These are phyloP conservation scores for Globisporangium spiculum DNA, from an alignment of 352 stramenopile genomes.

Conservation along the genomic window DNA sequence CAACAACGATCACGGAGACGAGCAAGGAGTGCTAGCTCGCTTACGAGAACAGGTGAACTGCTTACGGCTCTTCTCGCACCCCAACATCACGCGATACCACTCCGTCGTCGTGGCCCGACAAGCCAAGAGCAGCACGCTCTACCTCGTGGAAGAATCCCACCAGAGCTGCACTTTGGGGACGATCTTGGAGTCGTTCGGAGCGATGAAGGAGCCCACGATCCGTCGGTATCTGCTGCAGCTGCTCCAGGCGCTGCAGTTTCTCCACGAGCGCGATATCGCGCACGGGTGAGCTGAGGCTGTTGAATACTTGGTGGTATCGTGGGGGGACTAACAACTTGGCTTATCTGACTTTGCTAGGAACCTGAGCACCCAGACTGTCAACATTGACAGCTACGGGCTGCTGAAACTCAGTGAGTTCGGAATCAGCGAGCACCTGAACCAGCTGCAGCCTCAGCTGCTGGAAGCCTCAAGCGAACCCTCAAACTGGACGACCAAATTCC, in stretches of 20 bases:
- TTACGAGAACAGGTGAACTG: constrained; percentile 36
- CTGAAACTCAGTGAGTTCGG: constrained; percentile 60
- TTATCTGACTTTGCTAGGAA: constrained; percentile 21
- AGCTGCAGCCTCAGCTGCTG: neutral
- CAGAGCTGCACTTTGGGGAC: constrained; percentile 50
- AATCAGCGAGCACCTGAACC: constrained; percentile 18
- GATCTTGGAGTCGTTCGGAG: constrained; percentile 63
- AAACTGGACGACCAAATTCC: constrained; percentile 28
- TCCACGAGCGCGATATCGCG: constrained; percentile 41
- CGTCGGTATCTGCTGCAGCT: constrained; percentile 64
- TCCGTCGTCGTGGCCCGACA: constrained; percentile 17
- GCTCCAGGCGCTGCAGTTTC: constrained; percentile 42
- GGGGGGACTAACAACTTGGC: neutral
- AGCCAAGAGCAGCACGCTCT: constrained; percentile 34
- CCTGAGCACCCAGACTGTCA: constrained; percentile 40
- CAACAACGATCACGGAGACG: neutral
- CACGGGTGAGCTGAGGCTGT: constrained; percentile 35
- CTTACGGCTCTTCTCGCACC: constrained; percentile 38
- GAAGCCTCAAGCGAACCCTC: neutral
- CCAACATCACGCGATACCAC: constrained; percentile 40
- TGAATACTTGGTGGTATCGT: neutral
- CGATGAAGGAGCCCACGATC: constrained; percentile 73
- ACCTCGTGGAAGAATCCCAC: constrained; percentile 33
- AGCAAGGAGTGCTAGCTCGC: neutral
- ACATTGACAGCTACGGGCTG: constrained; percentile 60